Base-by-base conservation (phyloP, 176 grass and related monocot species). In the Aechmea fasciata region DNA sequence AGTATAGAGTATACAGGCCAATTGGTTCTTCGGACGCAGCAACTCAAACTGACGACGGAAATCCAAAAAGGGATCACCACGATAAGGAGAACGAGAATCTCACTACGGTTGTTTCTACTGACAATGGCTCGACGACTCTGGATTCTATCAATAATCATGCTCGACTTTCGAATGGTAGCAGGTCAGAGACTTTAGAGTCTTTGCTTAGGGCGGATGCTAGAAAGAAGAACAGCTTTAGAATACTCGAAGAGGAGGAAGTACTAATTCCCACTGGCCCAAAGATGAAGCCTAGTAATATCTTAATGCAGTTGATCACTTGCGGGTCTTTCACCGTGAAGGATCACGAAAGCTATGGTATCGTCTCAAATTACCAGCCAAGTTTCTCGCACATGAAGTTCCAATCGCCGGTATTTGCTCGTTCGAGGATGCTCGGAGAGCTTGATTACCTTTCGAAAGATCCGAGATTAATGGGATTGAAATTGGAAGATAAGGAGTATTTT, bases 401-500 rank as follows among this genome's bases (percentile, higher is more conserved):
- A 0, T 88, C 89, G 0, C 84, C 87, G 0, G 64, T 93, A 15
- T 83, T 92, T 57, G 74, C 82, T 53, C 72, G 82, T 52, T 83
- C 85, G 3, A 83, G 82, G 82, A 82, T 92, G 85, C 81, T 85
- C 77, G 70, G 82, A 51, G 85, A 92, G 63, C 73, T 92, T 41
- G 85, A 83, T 65, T 85, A 82, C 77, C 79, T 83, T 24, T 85
- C 89, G 14, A 83, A 99, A 29, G 69, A 87, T 69, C 72, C 73
- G 2, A 80, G 84, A 64, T 66, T 87, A 11, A 78, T 82, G 59
- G 80, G 86, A 13, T 57, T 83, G 13, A 71, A 65, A 48, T 25
- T 88, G 0, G 94, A 99, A 80, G 90, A 99, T 23, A 99, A 93
- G 71, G 94, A 99, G 23, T 93, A 86, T 61, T 93, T 99, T 61